Conservation (phyloP, 345 rosid genomes). For the Citrus maxima region DNA sequence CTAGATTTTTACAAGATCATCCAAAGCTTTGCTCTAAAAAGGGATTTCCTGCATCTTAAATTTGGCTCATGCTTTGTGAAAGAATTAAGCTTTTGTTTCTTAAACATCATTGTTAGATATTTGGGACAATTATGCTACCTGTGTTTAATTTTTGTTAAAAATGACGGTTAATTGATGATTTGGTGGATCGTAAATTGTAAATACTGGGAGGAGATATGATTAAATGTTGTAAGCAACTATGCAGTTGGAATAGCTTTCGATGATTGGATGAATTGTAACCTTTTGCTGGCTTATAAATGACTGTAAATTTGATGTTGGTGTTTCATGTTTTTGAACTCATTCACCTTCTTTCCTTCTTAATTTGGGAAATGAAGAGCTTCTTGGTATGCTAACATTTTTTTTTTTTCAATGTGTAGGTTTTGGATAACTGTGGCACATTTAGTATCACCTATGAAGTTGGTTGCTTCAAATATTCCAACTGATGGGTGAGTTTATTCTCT, state of each 20-base stretch:
- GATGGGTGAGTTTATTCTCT: slow-evolving; percentile 29
- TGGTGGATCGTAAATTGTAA: background rate
- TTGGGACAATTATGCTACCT: background rate
- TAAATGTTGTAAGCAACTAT: background rate
- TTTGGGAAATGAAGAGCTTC: background rate
- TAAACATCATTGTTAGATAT: background rate
- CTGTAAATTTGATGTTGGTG: background rate
- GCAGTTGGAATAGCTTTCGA: background rate
- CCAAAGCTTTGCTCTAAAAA: background rate
- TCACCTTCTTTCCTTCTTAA: background rate
- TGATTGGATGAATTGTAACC: background rate
- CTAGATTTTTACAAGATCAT: background rate
- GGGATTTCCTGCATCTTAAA: background rate
- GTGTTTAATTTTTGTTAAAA: background rate
- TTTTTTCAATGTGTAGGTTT: slow-evolving; percentile 21
- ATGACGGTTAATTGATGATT: background rate
- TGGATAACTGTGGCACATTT: slow-evolving; percentile 23
- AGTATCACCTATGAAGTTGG: slow-evolving; percentile 21
- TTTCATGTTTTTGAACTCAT: slow-evolving; percentile 3
- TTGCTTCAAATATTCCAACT: slow-evolving; percentile 15
- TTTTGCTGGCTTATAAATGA: background rate
- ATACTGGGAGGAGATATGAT: background rate
- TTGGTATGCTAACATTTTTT: background rate
- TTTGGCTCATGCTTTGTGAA: background rate
- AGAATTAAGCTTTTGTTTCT: background rate